Base-by-base conservation (phyloP, 345 rosid species). In the Heritiera fomes region DNA sequence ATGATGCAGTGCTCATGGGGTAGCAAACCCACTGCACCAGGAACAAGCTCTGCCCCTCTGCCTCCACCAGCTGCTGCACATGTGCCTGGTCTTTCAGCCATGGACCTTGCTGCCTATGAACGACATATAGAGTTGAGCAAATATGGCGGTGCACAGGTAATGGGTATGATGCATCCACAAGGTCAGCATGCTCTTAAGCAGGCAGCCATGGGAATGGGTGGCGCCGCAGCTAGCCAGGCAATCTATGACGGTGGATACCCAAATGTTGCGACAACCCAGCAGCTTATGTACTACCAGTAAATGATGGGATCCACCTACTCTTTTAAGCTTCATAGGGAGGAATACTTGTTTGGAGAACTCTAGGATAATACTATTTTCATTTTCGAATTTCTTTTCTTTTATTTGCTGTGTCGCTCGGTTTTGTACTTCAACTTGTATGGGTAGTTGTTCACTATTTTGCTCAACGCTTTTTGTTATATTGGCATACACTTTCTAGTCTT, bases 1-100 rank as follows among this genome's bases (percentile, higher is more conserved):
- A 46, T 43, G 23, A 53, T 77, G 88, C 84, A 93, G 99, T 95
- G 99, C 76, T 95, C 97, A 4, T 95, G 98, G 98, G 97, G 98
- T 67, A 93, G 90, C 87, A 95, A 95, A 81, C 98, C 97, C 17
- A 95, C 98, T 38, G 94, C 93, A 43, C 84, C 94, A 7, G 96
- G 99, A 61, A 87, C 96, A 40, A 90, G 89, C 72, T 92, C 98
- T 78, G 75, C 86, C 59, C 98, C 97, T 28, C 96, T 95, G 40
- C 98, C 98, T 2, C 97, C 94, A 5, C 97, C 98, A 10, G 84
- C 83, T 34, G 89, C 87, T 0, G 86, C 82, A 3, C 83, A 87
- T 18, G 78, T 90, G 81, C 93, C 91, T 1, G 87, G 89, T 71
- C 76, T 90, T 67, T 84, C 98, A 6, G 82, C 90, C 38, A 75